phyloP scores from a whole-genome alignment of 2,329 filamentous ascomycete species.

The Leptographium flavum region DNA sequence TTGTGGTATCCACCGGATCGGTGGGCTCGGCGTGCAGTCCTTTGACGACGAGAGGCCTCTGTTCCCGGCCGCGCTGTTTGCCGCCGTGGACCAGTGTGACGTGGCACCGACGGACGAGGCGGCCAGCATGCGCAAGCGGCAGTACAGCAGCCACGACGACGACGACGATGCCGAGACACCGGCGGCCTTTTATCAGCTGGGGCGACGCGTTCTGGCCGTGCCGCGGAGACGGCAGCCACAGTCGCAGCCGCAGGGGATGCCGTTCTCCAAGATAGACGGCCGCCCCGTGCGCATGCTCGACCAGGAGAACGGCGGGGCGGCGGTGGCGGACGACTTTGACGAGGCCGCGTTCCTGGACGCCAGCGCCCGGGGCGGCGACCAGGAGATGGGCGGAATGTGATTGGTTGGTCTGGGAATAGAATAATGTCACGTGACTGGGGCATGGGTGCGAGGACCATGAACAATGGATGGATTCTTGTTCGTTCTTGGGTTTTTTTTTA shows the following conservation, averaged over 20 bases:
- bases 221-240: conserved; percentile 20
- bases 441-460: too few relatives aligned
- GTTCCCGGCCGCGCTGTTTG: conserved; percentile 6
- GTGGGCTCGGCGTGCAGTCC: conserved; percentile 50
- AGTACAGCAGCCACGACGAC: not conserved
- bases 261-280: not conserved
- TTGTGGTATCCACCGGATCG: conserved; percentile 65
- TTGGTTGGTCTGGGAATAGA: not conserved
- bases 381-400: conserved; percentile 25
- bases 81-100: conserved; percentile 10
- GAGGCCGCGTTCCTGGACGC: conserved; percentile 53
- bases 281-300: conserved; percentile 13
- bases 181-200: conserved; percentile 17
- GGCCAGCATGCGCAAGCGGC: conserved; percentile 8
- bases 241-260: not conserved
- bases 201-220: conserved; percentile 31
- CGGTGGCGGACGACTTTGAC: conserved; percentile 42
- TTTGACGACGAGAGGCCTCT: too few relatives aligned
- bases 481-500: not conserved
- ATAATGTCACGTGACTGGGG: too few relatives aligned
- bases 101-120: conserved; percentile 7
- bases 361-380: conserved; percentile 16
- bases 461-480: not conserved
- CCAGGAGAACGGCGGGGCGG: conserved; percentile 31
- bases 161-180: conserved; percentile 15